These are phyloP conservation scores for Aspergillus sergii DNA, from an alignment of 2,329 filamentous ascomycete species.

Conservation along the genomic window DNA sequence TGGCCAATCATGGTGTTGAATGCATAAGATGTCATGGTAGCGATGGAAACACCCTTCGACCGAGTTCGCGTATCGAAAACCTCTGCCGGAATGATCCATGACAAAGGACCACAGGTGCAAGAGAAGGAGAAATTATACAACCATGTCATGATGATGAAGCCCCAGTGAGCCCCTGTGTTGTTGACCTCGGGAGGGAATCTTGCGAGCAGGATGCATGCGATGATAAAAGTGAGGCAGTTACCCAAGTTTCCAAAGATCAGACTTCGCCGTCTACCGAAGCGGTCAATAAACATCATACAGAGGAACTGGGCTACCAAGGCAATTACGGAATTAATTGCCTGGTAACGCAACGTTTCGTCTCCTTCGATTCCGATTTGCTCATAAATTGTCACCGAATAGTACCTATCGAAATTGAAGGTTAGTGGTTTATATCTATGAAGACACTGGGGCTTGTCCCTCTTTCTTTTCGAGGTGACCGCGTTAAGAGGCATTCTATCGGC, in stretches of 20 bases:
- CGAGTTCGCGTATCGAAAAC: conserved; percentile 78
- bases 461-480: too few relatives aligned
- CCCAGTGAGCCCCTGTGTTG: conserved; percentile 39
- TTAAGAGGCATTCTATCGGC: too few relatives aligned
- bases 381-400: conserved; percentile 71
- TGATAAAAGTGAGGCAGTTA: conserved; percentile 73
- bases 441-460: too few relatives aligned
- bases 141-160: conserved; percentile 77
- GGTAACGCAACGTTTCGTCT: conserved; percentile 70
- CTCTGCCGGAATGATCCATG: conserved; percentile 64
- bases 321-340: conserved; percentile 73
- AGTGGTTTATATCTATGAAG: not conserved
- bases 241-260: conserved; percentile 72
- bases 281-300: conserved; percentile 69
- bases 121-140: conserved; percentile 79
- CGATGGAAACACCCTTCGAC: conserved; percentile 73
- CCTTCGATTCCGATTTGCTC: conserved; percentile 68
- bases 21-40: conserved; percentile 72
- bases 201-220: conserved; percentile 61
- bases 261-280: conserved; percentile 70
- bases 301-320: conserved; percentile 68
- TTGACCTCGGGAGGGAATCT: conserved; percentile 62
- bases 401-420: conserved; percentile 37
- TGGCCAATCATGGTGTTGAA: conserved; percentile 78
- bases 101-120: conserved; percentile 68